Conservation (phyloP, 306 rosid genomes). For the Fagus sylvatica region DNA sequence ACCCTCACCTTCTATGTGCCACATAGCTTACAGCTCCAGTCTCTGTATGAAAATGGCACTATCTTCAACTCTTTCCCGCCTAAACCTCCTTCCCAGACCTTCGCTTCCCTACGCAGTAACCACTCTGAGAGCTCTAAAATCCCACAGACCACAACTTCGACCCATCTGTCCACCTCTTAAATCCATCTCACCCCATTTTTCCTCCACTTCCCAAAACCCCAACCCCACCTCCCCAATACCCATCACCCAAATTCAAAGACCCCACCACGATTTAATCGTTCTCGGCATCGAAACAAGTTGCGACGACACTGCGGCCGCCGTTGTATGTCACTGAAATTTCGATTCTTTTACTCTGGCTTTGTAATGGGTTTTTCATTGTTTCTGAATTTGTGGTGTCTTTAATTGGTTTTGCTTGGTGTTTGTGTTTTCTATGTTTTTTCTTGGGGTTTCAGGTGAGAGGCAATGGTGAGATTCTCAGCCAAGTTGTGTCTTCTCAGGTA, state of each 20-base stretch:
- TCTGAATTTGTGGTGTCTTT: background rate
- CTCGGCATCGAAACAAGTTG: conserved; percentile 97
- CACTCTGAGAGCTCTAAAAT: conserved; percentile 28
- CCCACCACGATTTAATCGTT: conserved; percentile 51
- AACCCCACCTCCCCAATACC: conserved; percentile 3
- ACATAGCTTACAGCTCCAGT: background rate
- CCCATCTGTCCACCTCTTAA: conserved; percentile 18
- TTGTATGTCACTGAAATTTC: conserved; percentile 44
- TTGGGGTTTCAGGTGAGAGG: conserved; percentile 61
- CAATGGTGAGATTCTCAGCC: conserved; percentile 84
- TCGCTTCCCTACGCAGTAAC: conserved; percentile 25
- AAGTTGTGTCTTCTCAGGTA: conserved; percentile 94
- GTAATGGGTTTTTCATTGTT: background rate
- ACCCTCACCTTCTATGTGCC: background rate
- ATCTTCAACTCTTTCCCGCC: conserved; percentile 63
- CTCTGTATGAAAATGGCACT: conserved; percentile 32
- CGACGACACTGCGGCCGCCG: conserved; percentile 95
- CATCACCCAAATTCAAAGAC: conserved; percentile 21
- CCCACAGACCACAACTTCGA: conserved; percentile 23
- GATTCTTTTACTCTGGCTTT: conserved; percentile 1
- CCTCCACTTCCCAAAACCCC: conserved; percentile 9
- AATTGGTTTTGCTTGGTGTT: conserved; percentile 7
- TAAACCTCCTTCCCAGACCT: conserved; percentile 61
- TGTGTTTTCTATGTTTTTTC: conserved; percentile 7
- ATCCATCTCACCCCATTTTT: conserved; percentile 9